Evolutionary conservation across 495 filamentous ascomycete species (phyloP).

Genomic region (Lophiostoma macrostomum): DNA sequence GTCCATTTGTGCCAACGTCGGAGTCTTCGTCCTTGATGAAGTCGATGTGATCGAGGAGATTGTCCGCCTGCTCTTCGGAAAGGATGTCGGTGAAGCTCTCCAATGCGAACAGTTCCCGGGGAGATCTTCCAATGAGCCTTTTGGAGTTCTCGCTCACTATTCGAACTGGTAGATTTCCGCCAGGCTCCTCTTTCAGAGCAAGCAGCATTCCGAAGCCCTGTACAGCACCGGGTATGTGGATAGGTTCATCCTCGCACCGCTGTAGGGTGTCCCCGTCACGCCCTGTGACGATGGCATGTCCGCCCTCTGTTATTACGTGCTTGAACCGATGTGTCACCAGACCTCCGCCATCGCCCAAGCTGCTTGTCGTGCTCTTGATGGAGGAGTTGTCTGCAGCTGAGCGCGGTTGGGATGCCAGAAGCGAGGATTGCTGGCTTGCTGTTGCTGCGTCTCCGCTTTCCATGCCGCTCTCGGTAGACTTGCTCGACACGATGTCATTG

Average conservation of each 20-base stretch:
- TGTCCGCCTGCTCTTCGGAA: conserved; percentile 76
- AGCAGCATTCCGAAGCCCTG: conserved; percentile 81
- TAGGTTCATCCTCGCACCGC: conserved; percentile 88
- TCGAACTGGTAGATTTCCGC: conserved; percentile 66
- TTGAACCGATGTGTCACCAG: conserved; percentile 72
- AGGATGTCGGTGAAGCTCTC: conserved; percentile 77
- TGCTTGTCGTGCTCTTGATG: conserved; percentile 16
- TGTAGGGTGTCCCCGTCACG: conserved; percentile 66
- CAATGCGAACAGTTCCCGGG: conserved; percentile 71
- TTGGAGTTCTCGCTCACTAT: conserved; percentile 86
- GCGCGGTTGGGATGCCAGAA: neutral
- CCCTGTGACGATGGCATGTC: conserved; percentile 84
- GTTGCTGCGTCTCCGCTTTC: neutral
- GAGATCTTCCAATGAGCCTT: conserved; percentile 72
- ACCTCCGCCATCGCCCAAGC: conserved; percentile 37
- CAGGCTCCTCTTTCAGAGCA: conserved; percentile 68
- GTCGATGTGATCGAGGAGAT: conserved; percentile 79
- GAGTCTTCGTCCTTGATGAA: conserved; percentile 78
- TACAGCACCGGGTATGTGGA: conserved; percentile 86
- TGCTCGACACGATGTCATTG: conserved; percentile 32
- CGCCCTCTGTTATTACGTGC: conserved; percentile 73
- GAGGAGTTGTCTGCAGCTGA: conserved; percentile 27
- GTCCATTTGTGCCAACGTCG: conserved; percentile 69
- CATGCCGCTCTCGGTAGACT: conserved; percentile 1
- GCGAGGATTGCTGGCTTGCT: conserved; percentile 6